Percentiles rank a stretch among this genome's conserved stretches.
phyloP scores from a whole-genome alignment of 2,329 filamentous ascomycete species.

The Metarhizium sp. region DNA sequence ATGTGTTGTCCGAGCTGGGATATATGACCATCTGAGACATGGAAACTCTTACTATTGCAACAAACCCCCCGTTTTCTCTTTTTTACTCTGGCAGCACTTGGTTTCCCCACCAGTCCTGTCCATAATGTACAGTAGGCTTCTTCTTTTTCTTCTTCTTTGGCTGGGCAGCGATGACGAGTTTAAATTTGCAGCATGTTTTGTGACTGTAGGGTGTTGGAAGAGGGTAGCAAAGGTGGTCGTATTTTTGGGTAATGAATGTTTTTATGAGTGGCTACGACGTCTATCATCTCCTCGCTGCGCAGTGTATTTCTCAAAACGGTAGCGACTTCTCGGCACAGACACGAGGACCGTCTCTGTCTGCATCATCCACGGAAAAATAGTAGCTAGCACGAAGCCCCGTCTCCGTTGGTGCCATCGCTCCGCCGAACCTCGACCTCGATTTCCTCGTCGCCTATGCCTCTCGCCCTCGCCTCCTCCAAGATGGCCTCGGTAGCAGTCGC shows the following conservation, averaged over 20 bases:
- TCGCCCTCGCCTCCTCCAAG: constrained; percentile 40
- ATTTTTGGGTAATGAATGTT: background rate
- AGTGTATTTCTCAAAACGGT: background rate
- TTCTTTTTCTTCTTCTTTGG: background rate
- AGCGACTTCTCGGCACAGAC: no score
- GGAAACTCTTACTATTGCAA: background rate
- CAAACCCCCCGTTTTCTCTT: background rate
- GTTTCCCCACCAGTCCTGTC: background rate
- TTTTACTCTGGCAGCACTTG: background rate
- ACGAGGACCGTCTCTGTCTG: no score
- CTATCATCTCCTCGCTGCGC: background rate
- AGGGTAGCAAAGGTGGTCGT: background rate
- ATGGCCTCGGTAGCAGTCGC: constrained; percentile 46
- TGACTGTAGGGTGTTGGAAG: background rate
- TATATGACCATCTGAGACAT: background rate
- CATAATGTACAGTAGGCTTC: background rate
- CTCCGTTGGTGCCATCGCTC: background rate
- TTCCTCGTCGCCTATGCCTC: constrained; percentile 30
- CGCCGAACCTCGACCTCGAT: constrained; percentile 9
- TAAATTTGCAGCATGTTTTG: background rate
- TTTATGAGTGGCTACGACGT: background rate
- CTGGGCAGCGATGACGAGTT: background rate
- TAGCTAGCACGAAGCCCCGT: background rate
- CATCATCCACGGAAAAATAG: no score
- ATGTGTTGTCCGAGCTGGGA: constrained; percentile 1